Conservation (phyloP, 2,329 filamentous ascomycete genomes). For the Monosporascus cannonballus region DNA sequence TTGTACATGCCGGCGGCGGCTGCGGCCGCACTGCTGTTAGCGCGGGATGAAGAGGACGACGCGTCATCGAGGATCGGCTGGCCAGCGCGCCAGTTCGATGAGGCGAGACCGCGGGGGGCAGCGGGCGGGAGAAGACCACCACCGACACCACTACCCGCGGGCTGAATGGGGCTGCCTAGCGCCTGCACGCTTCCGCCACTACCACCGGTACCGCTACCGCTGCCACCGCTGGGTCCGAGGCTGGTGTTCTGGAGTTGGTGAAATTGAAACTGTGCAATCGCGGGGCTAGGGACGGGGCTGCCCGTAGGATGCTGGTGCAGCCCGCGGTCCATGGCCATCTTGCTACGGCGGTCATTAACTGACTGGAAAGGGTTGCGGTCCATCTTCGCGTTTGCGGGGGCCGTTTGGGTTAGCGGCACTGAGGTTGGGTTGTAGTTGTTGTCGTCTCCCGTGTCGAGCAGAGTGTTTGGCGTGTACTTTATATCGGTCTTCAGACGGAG, state of each 20-base stretch:
- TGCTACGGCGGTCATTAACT: slow-evolving; percentile 21
- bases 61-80: too few relatives aligned
- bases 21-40: slow-evolving; percentile 9
- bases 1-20: slow-evolving; percentile 8
- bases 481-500: slow-evolving; percentile 13
- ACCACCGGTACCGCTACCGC: not conserved
- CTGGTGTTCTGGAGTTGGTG: not conserved
- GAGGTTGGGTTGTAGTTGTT: too few relatives aligned
- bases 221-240: not conserved
- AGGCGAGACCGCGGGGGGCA: not conserved
- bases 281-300: not conserved
- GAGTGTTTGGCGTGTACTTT: slow-evolving; percentile 13
- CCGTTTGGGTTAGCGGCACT: not conserved
- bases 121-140: not conserved
- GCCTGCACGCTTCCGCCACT: too few relatives aligned
- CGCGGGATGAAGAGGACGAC: not conserved
- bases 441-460: slow-evolving; percentile 4
- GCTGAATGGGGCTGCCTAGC: too few relatives aligned
- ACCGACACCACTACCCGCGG: not conserved
- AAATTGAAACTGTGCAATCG: not conserved
- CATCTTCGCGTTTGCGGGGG: not conserved
- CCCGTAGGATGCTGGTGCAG: not conserved
- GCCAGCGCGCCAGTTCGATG: not conserved
- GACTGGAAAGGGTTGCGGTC: slow-evolving; percentile 23
- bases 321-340: slow-evolving; percentile 17